Conservation (phyloP, 2,329 filamentous ascomycete genomes). For the Aspergillus japonicus region DNA sequence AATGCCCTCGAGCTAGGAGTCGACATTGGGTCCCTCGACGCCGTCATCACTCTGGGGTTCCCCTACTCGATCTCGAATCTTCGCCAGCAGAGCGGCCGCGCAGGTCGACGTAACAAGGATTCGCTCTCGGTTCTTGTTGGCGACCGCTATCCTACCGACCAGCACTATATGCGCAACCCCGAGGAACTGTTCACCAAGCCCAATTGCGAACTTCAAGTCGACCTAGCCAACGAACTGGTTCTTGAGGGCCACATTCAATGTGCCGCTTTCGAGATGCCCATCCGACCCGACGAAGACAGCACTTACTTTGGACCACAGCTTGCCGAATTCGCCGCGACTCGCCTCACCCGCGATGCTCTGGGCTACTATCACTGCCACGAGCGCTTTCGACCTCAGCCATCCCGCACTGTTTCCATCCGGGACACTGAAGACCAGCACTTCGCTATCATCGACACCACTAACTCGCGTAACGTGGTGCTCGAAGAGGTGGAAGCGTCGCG, state of each 20-base stretch:
- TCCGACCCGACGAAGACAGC: constrained; percentile 71
- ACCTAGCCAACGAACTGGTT: constrained; percentile 87
- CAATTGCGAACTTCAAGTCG: constrained; percentile 84
- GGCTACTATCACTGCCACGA: constrained; percentile 91
- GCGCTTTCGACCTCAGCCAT: constrained; percentile 81
- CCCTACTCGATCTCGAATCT: constrained; percentile 94
- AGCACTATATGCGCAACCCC: constrained; percentile 96
- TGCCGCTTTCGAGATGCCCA: constrained; percentile 91
- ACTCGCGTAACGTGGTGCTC: constrained; percentile 77
- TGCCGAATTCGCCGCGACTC: constrained; percentile 66
- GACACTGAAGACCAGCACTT: constrained; percentile 92
- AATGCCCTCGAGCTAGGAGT: constrained; percentile 91
- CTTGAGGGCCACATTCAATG: constrained; percentile 94
- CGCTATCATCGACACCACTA: constrained; percentile 81
- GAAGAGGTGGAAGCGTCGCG: constrained; percentile 95
- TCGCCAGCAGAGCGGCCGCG: constrained; percentile 89
- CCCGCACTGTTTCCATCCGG: constrained; percentile 79
- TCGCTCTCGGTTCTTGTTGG: constrained; percentile 87
- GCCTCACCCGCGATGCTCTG: constrained; percentile 69
- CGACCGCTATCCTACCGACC: constrained; percentile 85
- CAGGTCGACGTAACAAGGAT: constrained; percentile 88
- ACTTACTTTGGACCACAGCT: constrained; percentile 78
- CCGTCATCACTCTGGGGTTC: constrained; percentile 90
- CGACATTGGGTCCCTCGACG: constrained; percentile 91
- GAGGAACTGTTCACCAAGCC: constrained; percentile 88